Evolutionary conservation across 2,329 filamentous ascomycete genomes (phyloP).

Genomic region (Calonectria hawksworthii): DNA sequence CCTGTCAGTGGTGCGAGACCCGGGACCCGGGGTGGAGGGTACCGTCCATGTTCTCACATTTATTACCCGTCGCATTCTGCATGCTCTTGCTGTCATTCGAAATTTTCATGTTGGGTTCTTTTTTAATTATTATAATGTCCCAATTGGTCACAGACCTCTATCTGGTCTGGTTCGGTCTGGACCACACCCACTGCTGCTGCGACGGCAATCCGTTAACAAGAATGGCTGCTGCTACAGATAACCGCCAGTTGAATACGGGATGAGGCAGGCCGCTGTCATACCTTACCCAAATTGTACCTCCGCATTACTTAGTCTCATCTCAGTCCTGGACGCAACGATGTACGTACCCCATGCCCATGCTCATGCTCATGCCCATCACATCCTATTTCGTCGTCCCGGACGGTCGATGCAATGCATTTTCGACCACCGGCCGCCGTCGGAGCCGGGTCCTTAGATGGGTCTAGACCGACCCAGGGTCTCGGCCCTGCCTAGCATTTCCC

Average conservation of each 20-base stretch:
- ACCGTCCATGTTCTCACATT: constrained; percentile 14
- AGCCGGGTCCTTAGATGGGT: constrained; percentile 25
- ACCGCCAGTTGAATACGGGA: background rate
- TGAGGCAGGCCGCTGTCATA: background rate
- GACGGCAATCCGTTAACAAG: background rate
- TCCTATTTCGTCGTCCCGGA: constrained; percentile 5
- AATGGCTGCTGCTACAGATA: background rate
- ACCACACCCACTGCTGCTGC: background rate
- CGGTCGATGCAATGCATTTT: constrained; percentile 3
- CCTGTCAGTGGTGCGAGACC: constrained; percentile 14
- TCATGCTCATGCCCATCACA: background rate
- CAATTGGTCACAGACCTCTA: background rate
- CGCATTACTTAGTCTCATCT: constrained; percentile 11
- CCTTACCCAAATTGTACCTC: constrained; percentile 2
- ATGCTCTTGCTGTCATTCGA: background rate
- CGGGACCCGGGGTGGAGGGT: constrained; percentile 9
- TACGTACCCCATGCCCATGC: constrained; percentile 2
- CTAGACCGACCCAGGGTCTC: constrained; percentile 30
- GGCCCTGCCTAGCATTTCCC: constrained; percentile 24
- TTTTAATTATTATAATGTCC: background rate
- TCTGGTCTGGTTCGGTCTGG: background rate
- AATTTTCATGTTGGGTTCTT: background rate
- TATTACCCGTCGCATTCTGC: background rate
- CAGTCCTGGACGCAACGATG: background rate
- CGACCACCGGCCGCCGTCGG: constrained; percentile 29